Percentiles rank a stretch among this genome's conserved stretches.
phyloP scores from a whole-genome alignment of 441 rosid species.

The Populus hybrid region DNA sequence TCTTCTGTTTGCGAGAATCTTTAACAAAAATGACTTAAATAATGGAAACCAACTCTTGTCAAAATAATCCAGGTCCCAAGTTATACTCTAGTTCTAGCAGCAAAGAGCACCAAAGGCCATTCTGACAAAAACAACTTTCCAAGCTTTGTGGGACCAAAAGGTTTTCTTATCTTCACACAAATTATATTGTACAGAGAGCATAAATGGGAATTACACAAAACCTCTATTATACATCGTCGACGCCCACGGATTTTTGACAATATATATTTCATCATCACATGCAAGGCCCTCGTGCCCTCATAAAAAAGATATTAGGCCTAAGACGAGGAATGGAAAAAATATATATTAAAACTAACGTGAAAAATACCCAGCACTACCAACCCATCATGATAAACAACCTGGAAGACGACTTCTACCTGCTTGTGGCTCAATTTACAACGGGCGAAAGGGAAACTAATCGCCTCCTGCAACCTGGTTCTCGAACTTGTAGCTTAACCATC shows the following conservation, averaged over 20 bases:
- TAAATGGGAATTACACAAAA: slow-evolving; percentile 36
- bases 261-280: slow-evolving; percentile 33
- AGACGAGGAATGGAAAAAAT: slow-evolving; percentile 18
- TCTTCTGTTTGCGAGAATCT: neutral
- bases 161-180: slow-evolving; percentile 40
- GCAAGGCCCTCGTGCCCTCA: slow-evolving; percentile 24
- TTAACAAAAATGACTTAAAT: too few relatives aligned
- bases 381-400: slow-evolving; percentile 26
- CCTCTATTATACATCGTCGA: slow-evolving; percentile 52
- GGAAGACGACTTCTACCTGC: slow-evolving; percentile 27
- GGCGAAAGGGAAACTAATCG: slow-evolving; percentile 19
- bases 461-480: slow-evolving; percentile 31
- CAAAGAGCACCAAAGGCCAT: neutral
- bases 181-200: slow-evolving; percentile 34
- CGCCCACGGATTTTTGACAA: slow-evolving; percentile 24
- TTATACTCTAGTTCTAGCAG: neutral
- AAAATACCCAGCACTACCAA: slow-evolving; percentile 41
- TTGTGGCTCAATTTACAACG: slow-evolving; percentile 50
- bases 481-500: slow-evolving; percentile 25
- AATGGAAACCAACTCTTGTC: neutral
- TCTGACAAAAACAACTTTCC: slow-evolving; percentile 24
- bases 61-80: neutral
- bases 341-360: slow-evolving; percentile 29
- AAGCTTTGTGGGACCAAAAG: slow-evolving; percentile 22
- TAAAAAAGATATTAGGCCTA: slow-evolving; percentile 23